Percentiles rank a stretch among this genome's conserved stretches.
Conservation (phyloP, 2,329 filamentous ascomycete species). For the Aureobasidium sp. region DNA sequence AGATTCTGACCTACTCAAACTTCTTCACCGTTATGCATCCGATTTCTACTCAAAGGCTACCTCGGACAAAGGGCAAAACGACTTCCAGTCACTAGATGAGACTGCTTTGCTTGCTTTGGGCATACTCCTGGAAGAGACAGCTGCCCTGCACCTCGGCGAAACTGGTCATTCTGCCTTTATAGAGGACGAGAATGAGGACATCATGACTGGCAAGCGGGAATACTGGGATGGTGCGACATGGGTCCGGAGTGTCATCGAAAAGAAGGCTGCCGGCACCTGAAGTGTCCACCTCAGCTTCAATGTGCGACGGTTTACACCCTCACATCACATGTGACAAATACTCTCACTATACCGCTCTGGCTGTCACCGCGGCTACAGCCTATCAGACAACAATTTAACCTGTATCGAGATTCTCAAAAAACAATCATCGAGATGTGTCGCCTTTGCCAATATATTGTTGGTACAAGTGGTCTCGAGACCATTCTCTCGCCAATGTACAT, state of each 20-base stretch:
- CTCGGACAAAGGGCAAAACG: conserved; percentile 23
- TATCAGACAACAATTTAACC: background rate
- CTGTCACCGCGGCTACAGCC: background rate
- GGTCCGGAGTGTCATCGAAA: conserved; percentile 7
- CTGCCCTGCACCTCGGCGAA: conserved; percentile 53
- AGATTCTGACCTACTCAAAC: conserved; percentile 61
- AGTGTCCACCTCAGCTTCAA: background rate
- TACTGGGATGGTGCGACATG: conserved; percentile 16
- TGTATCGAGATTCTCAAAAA: conserved; percentile 3
- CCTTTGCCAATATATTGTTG: background rate
- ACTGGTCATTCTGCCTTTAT: conserved; percentile 66
- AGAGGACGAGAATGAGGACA: conserved; percentile 42
- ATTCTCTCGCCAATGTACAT: background rate
- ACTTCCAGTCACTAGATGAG: conserved; percentile 64
- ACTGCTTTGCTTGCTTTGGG: conserved; percentile 70
- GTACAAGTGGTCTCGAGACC: background rate
- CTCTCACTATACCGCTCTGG: background rate
- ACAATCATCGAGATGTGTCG: background rate
- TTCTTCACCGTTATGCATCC: conserved; percentile 61
- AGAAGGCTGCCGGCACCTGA: conserved; percentile 6
- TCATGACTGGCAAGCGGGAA: conserved; percentile 2
- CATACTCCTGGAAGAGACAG: conserved; percentile 66
- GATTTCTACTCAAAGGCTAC: conserved; percentile 52
- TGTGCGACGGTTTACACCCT: background rate
- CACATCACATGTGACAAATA: conserved; percentile 7